Evolutionary conservation across 1,284 basidiomycete genomes (phyloP).

Genomic region (Sporisorium reilianum): DNA sequence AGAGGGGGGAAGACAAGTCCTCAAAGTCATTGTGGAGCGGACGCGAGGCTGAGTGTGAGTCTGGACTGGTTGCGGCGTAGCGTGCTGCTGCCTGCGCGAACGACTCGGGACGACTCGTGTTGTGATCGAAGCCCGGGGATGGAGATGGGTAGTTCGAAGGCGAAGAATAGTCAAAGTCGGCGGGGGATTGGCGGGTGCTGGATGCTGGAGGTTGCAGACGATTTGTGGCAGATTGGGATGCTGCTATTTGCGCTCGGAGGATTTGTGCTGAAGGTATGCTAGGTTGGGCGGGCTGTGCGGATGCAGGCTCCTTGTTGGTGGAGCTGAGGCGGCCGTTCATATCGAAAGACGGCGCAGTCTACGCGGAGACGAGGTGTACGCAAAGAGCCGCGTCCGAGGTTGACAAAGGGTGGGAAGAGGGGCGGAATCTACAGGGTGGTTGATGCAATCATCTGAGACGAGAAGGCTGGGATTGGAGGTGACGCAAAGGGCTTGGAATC

Average conservation of each 20-base stretch:
- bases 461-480: neutral
- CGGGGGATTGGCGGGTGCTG: constrained; percentile 9
- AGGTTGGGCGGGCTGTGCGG: neutral
- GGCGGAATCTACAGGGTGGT: neutral
- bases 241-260: neutral
- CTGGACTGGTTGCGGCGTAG: neutral
- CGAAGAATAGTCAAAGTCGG: constrained; percentile 19
- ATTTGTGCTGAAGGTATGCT: constrained; percentile 3
- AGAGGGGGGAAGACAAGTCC: constrained; percentile 6
- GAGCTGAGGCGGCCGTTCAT: constrained; percentile 24
- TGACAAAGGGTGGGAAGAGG: neutral
- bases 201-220: constrained; percentile 2
- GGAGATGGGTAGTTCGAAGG: constrained; percentile 22
- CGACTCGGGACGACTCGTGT: constrained; percentile 18
- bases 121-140: constrained; percentile 5
- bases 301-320: constrained; percentile 8
- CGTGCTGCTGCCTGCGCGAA: constrained; percentile 27
- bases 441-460: constrained; percentile 1
- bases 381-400: neutral
- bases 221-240: neutral
- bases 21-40: constrained; percentile 3
- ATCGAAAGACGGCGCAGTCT: constrained; percentile 3
- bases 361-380: neutral
- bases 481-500: neutral
- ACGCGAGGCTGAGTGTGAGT: constrained; percentile 1